phyloP scores from a whole-genome alignment of 2,329 filamentous ascomycete genomes.

The Talaromyces sp. region DNA sequence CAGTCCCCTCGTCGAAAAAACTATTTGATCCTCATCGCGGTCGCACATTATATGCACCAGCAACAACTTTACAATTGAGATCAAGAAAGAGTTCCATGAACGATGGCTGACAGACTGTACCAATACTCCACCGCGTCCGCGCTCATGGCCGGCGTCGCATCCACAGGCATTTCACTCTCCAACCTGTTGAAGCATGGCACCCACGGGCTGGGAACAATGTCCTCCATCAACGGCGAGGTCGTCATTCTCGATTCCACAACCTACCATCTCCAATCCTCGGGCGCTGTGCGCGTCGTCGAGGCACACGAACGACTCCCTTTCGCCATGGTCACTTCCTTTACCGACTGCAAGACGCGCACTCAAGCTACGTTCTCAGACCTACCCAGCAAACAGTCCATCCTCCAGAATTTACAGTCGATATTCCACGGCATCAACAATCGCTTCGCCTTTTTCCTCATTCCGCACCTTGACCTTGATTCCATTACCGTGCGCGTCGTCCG shows the following conservation, averaged over 20 bases:
- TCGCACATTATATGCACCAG: not conserved
- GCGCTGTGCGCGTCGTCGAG: slow-evolving; percentile 12
- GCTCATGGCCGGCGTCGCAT: slow-evolving; percentile 18
- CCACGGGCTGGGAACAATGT: slow-evolving; percentile 18
- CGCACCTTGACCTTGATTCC: slow-evolving; percentile 1
- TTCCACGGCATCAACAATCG: slow-evolving; percentile 12
- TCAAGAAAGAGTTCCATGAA: not conserved
- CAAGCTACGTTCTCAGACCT: slow-evolving; percentile 9
- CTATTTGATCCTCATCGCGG: not conserved
- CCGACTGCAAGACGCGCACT: slow-evolving; percentile 14
- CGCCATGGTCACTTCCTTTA: slow-evolving; percentile 17
- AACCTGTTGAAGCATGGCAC: slow-evolving; percentile 14
- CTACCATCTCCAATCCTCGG: slow-evolving; percentile 15
- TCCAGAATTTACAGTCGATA: slow-evolving; percentile 7
- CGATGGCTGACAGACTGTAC: slow-evolving; percentile 17
- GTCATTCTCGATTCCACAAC: slow-evolving; percentile 16
- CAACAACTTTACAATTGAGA: not conserved
- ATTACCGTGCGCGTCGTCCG: slow-evolving; percentile 19
- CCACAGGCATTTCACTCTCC: slow-evolving; percentile 14
- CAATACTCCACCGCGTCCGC: slow-evolving; percentile 19
- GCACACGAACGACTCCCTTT: slow-evolving; percentile 16
- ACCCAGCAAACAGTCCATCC: slow-evolving; percentile 12
- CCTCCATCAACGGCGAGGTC: slow-evolving; percentile 19
- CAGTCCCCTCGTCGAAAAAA: not conserved
- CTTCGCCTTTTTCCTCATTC: slow-evolving; percentile 16